Evolutionary conservation across 208 protist genomes (phyloP).

Genomic region (Acanthamoeba royreba): DNA sequence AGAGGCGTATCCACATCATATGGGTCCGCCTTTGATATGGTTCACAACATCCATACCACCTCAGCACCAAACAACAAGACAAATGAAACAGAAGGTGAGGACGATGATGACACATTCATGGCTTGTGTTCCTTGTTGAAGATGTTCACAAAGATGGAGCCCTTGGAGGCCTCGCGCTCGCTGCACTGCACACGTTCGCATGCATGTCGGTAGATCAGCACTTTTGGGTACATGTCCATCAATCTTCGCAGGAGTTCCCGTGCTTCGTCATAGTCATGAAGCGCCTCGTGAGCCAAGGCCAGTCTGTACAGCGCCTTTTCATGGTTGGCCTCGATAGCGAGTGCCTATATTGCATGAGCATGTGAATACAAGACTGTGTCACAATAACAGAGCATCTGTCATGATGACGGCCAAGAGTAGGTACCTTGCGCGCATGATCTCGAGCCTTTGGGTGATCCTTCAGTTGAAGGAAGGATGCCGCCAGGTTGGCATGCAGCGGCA

Average conservation of each 20-base stretch:
- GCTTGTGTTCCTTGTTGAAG: background rate
- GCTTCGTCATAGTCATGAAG: conserved; percentile 4
- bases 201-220: background rate
- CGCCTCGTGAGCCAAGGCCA: background rate
- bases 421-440: background rate
- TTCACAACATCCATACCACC: background rate
- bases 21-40: background rate
- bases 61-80: background rate
- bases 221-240: background rate
- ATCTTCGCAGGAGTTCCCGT: background rate
- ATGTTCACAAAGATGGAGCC: background rate
- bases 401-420: background rate
- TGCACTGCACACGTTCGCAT: background rate
- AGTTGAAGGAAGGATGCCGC: background rate
- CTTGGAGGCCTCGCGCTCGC: background rate
- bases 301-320: background rate
- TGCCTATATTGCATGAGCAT: background rate
- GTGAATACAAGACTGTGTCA: background rate
- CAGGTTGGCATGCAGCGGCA: background rate
- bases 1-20: background rate
- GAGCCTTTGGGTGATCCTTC: background rate
- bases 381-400: too few species aligned
- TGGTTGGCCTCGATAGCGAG: background rate
- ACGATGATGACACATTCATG: too few species aligned
- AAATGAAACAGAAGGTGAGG: background rate